Conservation (phyloP, 2,329 filamentous ascomycete species). For the Fonsecaea monophora region DNA sequence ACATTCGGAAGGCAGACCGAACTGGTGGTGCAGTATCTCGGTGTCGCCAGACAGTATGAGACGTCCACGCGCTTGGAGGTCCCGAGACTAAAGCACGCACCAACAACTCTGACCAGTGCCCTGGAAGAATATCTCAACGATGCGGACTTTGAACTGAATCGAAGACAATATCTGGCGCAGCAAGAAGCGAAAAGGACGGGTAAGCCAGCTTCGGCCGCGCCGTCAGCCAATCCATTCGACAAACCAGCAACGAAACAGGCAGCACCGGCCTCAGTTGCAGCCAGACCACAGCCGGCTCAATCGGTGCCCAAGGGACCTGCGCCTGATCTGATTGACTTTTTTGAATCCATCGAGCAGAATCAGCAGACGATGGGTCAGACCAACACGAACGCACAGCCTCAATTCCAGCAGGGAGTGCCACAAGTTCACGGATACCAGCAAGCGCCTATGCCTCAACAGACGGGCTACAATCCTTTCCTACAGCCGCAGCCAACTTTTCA, state of each 20-base stretch:
- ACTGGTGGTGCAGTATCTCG: constrained; percentile 86
- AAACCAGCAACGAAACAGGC: constrained; percentile 44
- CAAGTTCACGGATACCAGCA: constrained; percentile 36
- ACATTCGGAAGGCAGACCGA: constrained; percentile 92
- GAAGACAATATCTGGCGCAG: constrained; percentile 88
- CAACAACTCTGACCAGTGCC: constrained; percentile 85
- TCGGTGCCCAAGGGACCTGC: constrained; percentile 49
- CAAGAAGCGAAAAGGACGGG: constrained; percentile 68
- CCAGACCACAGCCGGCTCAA: constrained; percentile 42
- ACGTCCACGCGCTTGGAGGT: constrained; percentile 92
- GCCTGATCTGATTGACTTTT: constrained; percentile 89
- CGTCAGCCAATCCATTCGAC: constrained; percentile 38
- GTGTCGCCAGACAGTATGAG: constrained; percentile 86
- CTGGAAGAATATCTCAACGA: constrained; percentile 95
- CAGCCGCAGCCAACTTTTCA: constrained; percentile 40
- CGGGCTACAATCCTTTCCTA: constrained; percentile 41
- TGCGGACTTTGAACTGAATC: constrained; percentile 91
- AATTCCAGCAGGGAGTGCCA: constrained; percentile 28
- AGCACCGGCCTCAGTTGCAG: constrained; percentile 33
- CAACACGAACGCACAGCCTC: constrained; percentile 49
- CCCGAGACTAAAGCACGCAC: constrained; percentile 95
- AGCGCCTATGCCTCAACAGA: constrained; percentile 41
- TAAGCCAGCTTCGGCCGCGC: constrained; percentile 42
- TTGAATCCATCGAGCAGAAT: constrained; percentile 89
- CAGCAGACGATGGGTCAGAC: constrained; percentile 70